Evolutionary conservation across 2,329 filamentous ascomycete species (phyloP), one percentile per base, ranked within the genome.

Genomic region (Aaosphaeria pasadenensis): DNA sequence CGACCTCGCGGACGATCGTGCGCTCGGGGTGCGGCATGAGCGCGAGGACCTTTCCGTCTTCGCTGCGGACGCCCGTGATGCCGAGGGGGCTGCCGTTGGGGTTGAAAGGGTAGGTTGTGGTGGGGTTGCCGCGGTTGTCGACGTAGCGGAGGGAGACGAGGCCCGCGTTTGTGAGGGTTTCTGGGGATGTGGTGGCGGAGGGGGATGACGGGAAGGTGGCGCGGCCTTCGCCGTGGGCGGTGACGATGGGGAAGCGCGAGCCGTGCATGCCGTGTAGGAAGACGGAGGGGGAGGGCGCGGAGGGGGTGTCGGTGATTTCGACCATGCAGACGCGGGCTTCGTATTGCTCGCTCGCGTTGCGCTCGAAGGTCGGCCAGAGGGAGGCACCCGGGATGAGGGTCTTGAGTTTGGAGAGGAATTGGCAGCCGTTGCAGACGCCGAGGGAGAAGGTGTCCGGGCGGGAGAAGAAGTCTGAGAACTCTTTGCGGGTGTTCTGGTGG

Each of bases 361-460:
- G 80, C 49, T 92, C 87, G 71, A 96, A 96, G 28, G 82, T 87
- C 3, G 91, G 91, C 91, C 91, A 96, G 60, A 81, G 74, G 55
- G 76, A 70, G 0, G 91, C 84, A n/a, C 91, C 91, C 1, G 91
- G 91, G 54, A 96, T 95, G 45, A 96, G 77, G 50, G 87, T 84
- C 64, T 89, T 89, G 38, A 95, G 76, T 44, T 90, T 84, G 5
- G 87, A 88, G 38, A 97, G 77, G 83, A 97, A 95, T 72, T 99
- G 94, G 67, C 94, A 97, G 44, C 94, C 94, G 69, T 99, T 99
- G 80, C 94, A 97, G 32, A 97, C 90, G 59, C 94, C 94, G 1
- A 99, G 80, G 0, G 90, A 80, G 71, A 99, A 97, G 0, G 94
- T 97, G 66, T 96, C 90, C 4, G 85, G 82, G 30, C 94, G 84